phyloP scores from a whole-genome alignment of 2,329 filamentous ascomycete species.

The Colletotrichum sublineola region DNA sequence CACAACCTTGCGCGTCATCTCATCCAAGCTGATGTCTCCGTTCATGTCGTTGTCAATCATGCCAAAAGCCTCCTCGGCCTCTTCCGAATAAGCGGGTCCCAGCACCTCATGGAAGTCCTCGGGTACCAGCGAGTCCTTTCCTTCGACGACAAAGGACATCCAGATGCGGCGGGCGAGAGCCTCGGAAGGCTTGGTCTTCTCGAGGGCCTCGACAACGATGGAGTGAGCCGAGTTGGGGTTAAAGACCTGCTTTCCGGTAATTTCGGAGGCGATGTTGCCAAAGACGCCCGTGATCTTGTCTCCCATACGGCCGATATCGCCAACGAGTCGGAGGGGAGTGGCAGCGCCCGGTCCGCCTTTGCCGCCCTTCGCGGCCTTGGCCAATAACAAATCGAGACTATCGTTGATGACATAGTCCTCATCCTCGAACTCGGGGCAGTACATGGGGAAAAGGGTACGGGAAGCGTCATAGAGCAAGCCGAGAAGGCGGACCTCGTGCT shows the following conservation, averaged over 20 bases:
- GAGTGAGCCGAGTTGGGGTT: conserved; percentile 93
- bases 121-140: conserved; percentile 80
- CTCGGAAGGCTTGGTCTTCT: conserved; percentile 86
- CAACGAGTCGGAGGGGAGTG: conserved; percentile 84
- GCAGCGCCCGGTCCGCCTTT: conserved; percentile 71
- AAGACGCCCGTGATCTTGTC: conserved; percentile 95
- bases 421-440: conserved; percentile 89
- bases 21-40: conserved; percentile 93
- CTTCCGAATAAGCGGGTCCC: conserved; percentile 76
- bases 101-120: conserved; percentile 93
- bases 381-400: conserved; percentile 77
- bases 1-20: conserved; percentile 90
- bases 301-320: conserved; percentile 83
- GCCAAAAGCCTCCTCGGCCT: conserved; percentile 88
- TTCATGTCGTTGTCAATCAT: conserved; percentile 89
- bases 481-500: conserved; percentile 85
- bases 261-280: conserved; percentile 92
- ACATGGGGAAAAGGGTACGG: conserved; percentile 88
- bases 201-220: conserved; percentile 88
- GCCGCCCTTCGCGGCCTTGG: conserved; percentile 62
- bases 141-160: conserved; percentile 98
- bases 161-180: conserved; percentile 95
- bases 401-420: conserved; percentile 95
- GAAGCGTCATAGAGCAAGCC: conserved; percentile 92
- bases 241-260: conserved; percentile 95